Conservation (phyloP, 306 rosid species). For the Castanea sativa region DNA sequence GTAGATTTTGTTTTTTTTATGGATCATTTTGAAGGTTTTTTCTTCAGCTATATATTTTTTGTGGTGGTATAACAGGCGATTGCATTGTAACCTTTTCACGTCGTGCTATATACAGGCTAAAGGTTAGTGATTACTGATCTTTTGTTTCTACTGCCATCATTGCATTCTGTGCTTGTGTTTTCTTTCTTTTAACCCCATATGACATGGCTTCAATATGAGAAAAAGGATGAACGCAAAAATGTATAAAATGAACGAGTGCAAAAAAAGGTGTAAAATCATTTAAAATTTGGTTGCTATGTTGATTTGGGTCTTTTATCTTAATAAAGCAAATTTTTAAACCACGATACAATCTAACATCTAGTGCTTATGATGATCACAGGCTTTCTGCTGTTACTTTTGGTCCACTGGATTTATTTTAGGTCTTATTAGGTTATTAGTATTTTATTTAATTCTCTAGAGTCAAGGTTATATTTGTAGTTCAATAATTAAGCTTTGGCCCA, state of each 20-base stretch:
- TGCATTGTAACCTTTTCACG: slow-evolving; percentile 93
- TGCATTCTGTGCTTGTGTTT: slow-evolving; percentile 2
- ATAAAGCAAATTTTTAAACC: background rate
- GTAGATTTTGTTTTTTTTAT: no score
- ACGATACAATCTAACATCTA: background rate
- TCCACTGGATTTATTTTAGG: no score
- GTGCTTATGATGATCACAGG: background rate
- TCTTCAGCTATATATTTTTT: no score
- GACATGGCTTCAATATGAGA: background rate
- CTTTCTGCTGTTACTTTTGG: no score
- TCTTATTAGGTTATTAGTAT: no score
- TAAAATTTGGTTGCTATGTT: background rate
- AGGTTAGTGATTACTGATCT: slow-evolving; percentile 47
- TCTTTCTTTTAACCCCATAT: background rate
- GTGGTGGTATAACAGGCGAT: slow-evolving; percentile 84
- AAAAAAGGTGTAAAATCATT: background rate
- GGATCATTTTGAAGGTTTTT: no score
- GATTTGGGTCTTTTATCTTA: slow-evolving; percentile 8
- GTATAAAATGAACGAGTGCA: background rate
- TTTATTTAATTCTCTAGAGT: no score
- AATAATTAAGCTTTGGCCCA: no score
- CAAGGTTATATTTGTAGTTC: no score
- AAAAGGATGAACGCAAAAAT: background rate
- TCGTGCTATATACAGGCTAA: slow-evolving; percentile 50
- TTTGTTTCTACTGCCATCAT: background rate